Conservation (phyloP, 2,329 filamentous ascomycete species). For the Didymella exigua region DNA sequence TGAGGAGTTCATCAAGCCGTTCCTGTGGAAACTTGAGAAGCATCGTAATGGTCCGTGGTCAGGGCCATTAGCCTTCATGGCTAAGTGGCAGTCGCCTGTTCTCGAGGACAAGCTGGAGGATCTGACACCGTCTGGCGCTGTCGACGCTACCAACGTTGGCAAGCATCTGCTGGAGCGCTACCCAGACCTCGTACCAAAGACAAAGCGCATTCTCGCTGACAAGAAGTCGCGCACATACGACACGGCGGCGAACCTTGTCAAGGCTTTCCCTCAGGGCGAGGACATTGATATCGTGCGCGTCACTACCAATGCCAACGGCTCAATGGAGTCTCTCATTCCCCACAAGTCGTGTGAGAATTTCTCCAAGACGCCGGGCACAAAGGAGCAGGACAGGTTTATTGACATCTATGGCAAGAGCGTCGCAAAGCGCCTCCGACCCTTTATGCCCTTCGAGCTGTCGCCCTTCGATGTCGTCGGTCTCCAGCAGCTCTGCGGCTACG, state of each 20-base stretch:
- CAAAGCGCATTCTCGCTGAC: constrained; percentile 38
- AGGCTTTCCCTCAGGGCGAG: constrained; percentile 35
- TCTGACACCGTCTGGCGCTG: constrained; percentile 42
- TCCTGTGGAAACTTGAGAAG: constrained; percentile 63
- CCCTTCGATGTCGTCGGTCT: constrained; percentile 66
- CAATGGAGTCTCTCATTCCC: constrained; percentile 41
- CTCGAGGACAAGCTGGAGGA: constrained; percentile 56
- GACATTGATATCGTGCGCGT: constrained; percentile 44
- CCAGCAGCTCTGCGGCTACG: constrained; percentile 69
- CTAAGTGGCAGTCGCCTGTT: constrained; percentile 62
- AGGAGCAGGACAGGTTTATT: constrained; percentile 40
- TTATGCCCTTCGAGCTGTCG: constrained; percentile 62
- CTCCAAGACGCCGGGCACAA: constrained; percentile 37
- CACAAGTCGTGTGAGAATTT: constrained; percentile 46
- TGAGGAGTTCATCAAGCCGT: constrained; percentile 56
- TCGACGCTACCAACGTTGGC: constrained; percentile 64
- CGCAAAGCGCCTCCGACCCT: constrained; percentile 31
- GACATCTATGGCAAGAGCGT: constrained; percentile 34
- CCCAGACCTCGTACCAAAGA: constrained; percentile 55
- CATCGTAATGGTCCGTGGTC: constrained; percentile 57
- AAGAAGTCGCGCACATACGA: constrained; percentile 47
- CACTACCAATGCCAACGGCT: constrained; percentile 34
- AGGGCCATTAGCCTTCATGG: constrained; percentile 61
- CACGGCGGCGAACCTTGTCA: constrained; percentile 40
- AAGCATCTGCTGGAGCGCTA: constrained; percentile 63